phyloP scores from a whole-genome alignment of 2,329 filamentous ascomycete species.

The Didymella pinodella region DNA sequence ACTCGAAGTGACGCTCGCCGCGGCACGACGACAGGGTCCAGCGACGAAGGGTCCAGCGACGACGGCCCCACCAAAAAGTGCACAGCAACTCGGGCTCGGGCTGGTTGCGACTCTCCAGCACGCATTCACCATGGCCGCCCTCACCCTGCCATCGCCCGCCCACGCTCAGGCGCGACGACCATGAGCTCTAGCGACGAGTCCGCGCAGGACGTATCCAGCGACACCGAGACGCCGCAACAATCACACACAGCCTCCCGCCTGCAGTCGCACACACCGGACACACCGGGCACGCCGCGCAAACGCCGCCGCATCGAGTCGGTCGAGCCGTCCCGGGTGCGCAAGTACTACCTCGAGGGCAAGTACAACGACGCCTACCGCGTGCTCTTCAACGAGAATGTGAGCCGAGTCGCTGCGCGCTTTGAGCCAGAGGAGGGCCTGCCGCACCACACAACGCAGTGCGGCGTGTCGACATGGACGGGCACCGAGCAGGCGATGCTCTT shows the following conservation, averaged over 20 bases:
- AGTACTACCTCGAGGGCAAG: slow-evolving; percentile 46
- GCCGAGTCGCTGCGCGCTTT: slow-evolving; percentile 30
- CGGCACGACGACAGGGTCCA: background rate
- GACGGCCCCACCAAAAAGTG: slow-evolving; percentile 21
- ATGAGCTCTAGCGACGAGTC: slow-evolving; percentile 33
- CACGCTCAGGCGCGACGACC: background rate
- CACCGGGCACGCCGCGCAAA: slow-evolving; percentile 33
- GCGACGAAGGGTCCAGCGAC: slow-evolving; percentile 7
- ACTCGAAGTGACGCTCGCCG: slow-evolving; percentile 24
- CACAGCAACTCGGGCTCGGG: background rate
- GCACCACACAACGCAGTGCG: slow-evolving; percentile 65
- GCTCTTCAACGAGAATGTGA: slow-evolving; percentile 46
- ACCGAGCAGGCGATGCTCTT: slow-evolving; percentile 77
- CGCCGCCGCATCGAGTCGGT: slow-evolving; percentile 34
- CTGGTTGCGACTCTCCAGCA: slow-evolving; percentile 7
- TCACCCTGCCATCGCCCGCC: slow-evolving; percentile 1
- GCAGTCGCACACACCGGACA: slow-evolving; percentile 22
- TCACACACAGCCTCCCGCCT: slow-evolving; percentile 19
- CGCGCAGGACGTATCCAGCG: slow-evolving; percentile 9
- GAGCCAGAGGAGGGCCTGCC: slow-evolving; percentile 14
- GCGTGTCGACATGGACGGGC: slow-evolving; percentile 73
- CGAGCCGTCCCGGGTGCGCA: slow-evolving; percentile 27
- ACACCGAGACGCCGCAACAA: slow-evolving; percentile 4
- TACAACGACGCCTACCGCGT: slow-evolving; percentile 57
- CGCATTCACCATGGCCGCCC: slow-evolving; percentile 23